Base-by-base conservation (phyloP, 768 basidiomycete species). In the Phylloporus sp. region DNA sequence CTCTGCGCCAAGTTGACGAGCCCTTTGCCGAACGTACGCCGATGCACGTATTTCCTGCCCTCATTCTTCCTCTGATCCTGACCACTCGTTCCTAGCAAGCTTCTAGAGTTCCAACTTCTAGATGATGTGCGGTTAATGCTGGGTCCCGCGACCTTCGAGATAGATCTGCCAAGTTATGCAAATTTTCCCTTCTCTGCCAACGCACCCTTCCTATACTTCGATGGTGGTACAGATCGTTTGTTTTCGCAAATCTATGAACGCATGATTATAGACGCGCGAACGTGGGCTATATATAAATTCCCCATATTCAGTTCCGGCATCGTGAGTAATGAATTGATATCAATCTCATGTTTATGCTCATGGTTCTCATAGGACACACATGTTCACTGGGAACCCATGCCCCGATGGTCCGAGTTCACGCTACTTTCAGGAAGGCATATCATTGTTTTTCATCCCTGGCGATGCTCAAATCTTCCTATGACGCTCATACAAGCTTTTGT, bases 401-500 rank as follows among this genome's bases (percentile, higher is more conserved):
- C 52, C 1, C 56, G 52, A 52, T 50, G 36, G 43, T 49, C 47
- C 13, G 55, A 47, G 16, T 42, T 57, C 34, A 63, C 55, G 5
- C 28, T 62, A 2, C 55, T 54, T 18, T 57, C 58, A 18, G 53
- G 49, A 10, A 36, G 11, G 2, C 35, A 60, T 15, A 32, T 62
- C 34, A 10, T 62, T 15, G 55, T 57, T 35, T 63, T 63, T 44
- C 50, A 29, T 53, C 49, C 49, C 29, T 56, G 47, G 47, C n/a
- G 6, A 12, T 26, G 27, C 10, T 38, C 29, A 32, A 18, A 49
- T 10, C 53, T 46, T 47, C 52, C 50, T 3, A 38, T 27, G 39
- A 55, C 55, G 13, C 59, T 60, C 18, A 50, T 64, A 27, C 62
- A 63, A 13, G 56, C 44, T n/a, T 61, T 64, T 26, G 36, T 50